Evolutionary conservation across 257 asterid genomes (phyloP), one percentile per base, ranked within the genome.

Genomic region (Nicotiana benthamiana): DNA sequence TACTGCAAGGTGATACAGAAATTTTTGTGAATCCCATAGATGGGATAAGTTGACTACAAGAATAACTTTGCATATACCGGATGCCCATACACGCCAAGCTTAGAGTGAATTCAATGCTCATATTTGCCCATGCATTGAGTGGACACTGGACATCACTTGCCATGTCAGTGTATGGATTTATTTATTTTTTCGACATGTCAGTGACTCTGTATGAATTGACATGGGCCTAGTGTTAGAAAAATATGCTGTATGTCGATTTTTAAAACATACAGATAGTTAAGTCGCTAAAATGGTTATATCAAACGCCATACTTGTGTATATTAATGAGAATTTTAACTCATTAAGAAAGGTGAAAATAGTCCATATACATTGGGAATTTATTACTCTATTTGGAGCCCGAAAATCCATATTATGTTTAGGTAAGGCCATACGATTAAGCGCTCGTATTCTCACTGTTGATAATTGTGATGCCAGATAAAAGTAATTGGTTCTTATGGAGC

Each of bases 401-500:
- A 70, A 20, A 40, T 70, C 36, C 59, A 22, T 46, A 68, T 10
- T 68, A 40, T 67, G 75, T 67, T 67, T n/a, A 67, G n/a, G 43
- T 27, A 24, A 22, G 67, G 56, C n/a, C 9, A 34, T 36, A 36
- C 56, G 11, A 68, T 11, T 36, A 68, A 20, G 60, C 40, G 26
- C 78, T 72, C 18, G 2, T 0, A 51, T 24, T 24, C 61, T 62
- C 78, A 48, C 40, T 8, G 15, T 32, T 48, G 61, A 48, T 74
- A 15, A 16, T 70, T 40, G 6, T 81, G 86, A 5, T 86, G 85
- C 46, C 93, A 95, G 98, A 95, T 95, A 75, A 95, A 95, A 87
- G 94, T 95, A 28, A 86, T 95, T 3, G 99, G 99, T 6, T 95
- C 99, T 3, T 95, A 95, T 32, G 99, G 99, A 84, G 99, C 89